phyloP scores from a whole-genome alignment of 192 early-diverging fungal genomes.

The Coemansia sp. region DNA sequence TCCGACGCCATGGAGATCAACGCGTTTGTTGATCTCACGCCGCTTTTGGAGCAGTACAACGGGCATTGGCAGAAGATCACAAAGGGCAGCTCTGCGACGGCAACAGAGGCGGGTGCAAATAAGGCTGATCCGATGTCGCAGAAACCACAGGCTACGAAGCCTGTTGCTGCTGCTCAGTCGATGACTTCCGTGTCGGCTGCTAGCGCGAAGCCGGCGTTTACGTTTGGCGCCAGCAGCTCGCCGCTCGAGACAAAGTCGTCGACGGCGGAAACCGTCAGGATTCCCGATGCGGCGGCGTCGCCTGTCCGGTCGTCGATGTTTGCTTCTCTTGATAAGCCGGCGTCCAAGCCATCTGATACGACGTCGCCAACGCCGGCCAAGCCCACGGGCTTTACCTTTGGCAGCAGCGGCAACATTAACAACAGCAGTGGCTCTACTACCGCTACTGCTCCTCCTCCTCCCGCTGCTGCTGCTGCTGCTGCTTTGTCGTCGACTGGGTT shows the following conservation, averaged over 20 bases:
- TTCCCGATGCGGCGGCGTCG: neutral
- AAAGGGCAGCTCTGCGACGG: neutral
- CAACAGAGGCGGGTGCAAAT: neutral
- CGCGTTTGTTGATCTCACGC: constrained; percentile 45
- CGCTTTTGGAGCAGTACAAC: constrained; percentile 41
- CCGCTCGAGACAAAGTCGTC: neutral
- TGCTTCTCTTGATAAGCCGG: constrained; percentile 1
- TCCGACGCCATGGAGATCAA: constrained; percentile 26
- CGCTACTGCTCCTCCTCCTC: neutral
- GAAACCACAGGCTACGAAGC: constrained; percentile 2
- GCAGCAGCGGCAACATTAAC: neutral
- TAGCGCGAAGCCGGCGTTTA: neutral
- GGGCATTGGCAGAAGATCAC: constrained; percentile 35
- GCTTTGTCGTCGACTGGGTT: constrained; percentile 11
- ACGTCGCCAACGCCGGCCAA: neutral
- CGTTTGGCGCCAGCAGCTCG: neutral
- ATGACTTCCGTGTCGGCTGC: neutral
- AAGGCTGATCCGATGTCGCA: neutral
- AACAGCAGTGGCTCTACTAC: constrained; percentile 2
- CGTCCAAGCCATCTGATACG: neutral
- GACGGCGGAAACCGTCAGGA: neutral
- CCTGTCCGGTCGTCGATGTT: constrained; percentile 1
- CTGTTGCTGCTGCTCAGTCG: constrained; percentile 1
- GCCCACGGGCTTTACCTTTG: neutral
- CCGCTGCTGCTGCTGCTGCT: neutral